Evolutionary conservation across 441 rosid species (phyloP), one percentile per base, ranked within the genome.

Genomic region (Arabidopsis hybrid): DNA sequence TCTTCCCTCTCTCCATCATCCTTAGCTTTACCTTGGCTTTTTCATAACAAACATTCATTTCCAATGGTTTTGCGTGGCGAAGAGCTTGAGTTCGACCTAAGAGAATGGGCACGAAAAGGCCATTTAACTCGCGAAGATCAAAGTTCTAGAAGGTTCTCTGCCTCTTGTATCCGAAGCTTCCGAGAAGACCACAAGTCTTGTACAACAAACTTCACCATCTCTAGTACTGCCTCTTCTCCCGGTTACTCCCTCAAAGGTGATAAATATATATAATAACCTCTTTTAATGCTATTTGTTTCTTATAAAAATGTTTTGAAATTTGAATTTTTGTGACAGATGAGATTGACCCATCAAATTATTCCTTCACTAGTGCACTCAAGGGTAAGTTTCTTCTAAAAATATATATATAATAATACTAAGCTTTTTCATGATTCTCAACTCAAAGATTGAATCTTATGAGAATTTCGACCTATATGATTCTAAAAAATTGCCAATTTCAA

Each of bases 181-280:
- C 75, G 91, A 85, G 96, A 91, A 77, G 90, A 90, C 39, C 65
- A 84, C 16, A 82, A 77, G 76, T 87, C 88, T 55, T 86, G 81
- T 73, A 71, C 91, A 72, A 82, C 94, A 58, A 84, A 68, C 80
- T 65, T 86, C 58, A 82, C 85, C 84, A 80, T 87, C 75, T 85
- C 89, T 42, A 92, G 91, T 81, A 83, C 93, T 67, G 87, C 88
- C 8, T 90, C 97, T 13, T 92, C 94, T 78, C 97, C 97, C 51
- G 89, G 91, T 34, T 83, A 87, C 75, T 60, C 87, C 66, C 63
- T 80, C 2, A 79, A 70, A 79, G 97, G 94, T 87, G 32, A 3
- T 18, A 7, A 2, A n/a, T n/a, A 35, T 11, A 4, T 11, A 26
- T 4, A 52, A 26, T 4, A 52, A 45, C 40, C 17, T 17, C 8